Base-by-base conservation (phyloP, 2,329 filamentous ascomycete genomes). In the Alternaria triticimaculans region DNA sequence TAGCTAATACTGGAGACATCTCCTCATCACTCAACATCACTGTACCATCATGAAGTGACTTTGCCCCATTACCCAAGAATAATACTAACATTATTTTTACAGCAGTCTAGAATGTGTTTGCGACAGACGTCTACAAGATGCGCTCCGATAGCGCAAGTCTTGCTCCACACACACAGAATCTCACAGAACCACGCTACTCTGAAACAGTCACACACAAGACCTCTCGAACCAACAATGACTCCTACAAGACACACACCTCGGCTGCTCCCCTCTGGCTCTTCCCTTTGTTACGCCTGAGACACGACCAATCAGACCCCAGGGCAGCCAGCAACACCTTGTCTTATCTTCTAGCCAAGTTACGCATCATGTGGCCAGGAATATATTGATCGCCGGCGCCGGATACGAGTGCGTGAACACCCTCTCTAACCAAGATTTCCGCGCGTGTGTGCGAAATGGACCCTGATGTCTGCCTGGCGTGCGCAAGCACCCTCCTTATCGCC, bases 311-410 rank as follows among this genome's bases (percentile, higher is more conserved):
- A 44, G 20, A 46, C 26, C 15, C n/a, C 33, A 43, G 21, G 43
- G 25, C 49, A 53, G 20, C 18, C 30, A 37, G 30, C 49, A 53
- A 58, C 50, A 53, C 53, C 51, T 60, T 28, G 50, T 54, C 62
- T 53, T 58, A 58, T 64, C 49, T 58, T 54, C 58, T 21, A 50
- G 49, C 49, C 50, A 58, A 50, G 60, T 46, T 46, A 15, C 28
- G n/a, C 57, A 62, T 70, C 68, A 69, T 65, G 66, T 70, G 64
- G 63, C 61, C 68, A 64, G 64, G 65, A 56, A 59, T 57, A 59
- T 54, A 60, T 60, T 46, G 61, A 67, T 66, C 59, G 58, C 45
- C 56, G 23, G 44, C 45, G 44, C 58, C 58, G 58, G 59, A 62
- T 53, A 62, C 58, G 62, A 33, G 37, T 48, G 25, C 37, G 57